Conservation (phyloP, 148 eudicot genomes). For the Camellia japonica region DNA sequence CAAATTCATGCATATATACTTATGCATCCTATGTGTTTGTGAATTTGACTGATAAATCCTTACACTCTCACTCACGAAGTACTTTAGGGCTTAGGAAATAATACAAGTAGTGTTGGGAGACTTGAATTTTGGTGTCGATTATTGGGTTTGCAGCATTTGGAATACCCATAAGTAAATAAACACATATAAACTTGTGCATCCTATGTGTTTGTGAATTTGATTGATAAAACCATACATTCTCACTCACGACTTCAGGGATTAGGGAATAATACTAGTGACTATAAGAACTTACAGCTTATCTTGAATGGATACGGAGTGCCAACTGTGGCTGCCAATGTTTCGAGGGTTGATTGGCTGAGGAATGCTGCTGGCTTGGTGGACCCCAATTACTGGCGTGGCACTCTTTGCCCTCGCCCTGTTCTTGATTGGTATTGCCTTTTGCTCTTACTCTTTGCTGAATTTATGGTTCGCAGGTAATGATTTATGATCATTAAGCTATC, state of each 20-base stretch:
- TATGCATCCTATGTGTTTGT: background rate
- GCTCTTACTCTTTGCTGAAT: background rate
- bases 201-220: constrained; percentile 4
- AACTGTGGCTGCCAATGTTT: constrained; percentile 64
- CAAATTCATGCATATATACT: too few relatives aligned
- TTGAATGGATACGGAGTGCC: constrained; percentile 72
- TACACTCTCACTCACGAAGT: background rate
- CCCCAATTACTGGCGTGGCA: constrained; percentile 86
- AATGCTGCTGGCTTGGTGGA: constrained; percentile 96
- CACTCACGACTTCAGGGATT: constrained; percentile 46
- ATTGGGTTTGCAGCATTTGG: background rate
- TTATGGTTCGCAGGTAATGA: background rate
- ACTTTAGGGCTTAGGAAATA: constrained; percentile 76
- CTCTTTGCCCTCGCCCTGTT: constrained; percentile 87
- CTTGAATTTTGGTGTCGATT: background rate
- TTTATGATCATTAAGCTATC: constrained; percentile 14
- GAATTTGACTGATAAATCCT: background rate
- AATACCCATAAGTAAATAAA: background rate
- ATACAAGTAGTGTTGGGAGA: constrained; percentile 28
- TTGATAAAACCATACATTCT: background rate
- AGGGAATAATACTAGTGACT: constrained; percentile 82
- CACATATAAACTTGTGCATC: background rate
- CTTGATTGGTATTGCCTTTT: constrained; percentile 67
- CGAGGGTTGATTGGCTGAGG: constrained; percentile 91
- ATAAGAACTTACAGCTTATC: constrained; percentile 50